Conservation (phyloP, 495 filamentous ascomycete species). For the Penicillium maclennaniae region DNA sequence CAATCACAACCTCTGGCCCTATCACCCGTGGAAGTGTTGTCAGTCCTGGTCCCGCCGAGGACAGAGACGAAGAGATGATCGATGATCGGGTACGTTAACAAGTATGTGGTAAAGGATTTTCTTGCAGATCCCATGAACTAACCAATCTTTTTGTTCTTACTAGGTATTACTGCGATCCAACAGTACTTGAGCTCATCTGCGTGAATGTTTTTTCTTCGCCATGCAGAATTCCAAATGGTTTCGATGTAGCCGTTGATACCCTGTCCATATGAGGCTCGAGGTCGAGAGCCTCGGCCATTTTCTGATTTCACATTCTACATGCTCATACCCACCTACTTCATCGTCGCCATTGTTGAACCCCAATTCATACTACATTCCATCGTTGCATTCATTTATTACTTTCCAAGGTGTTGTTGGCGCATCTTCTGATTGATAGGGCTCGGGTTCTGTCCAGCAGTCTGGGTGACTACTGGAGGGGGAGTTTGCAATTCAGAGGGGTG, state of each 20-base stretch:
- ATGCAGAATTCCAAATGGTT: constrained; percentile 21
- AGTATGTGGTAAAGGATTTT: constrained; percentile 11
- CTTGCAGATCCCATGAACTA: constrained; percentile 17
- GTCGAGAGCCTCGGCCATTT: constrained; percentile 7
- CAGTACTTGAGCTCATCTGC: constrained; percentile 30
- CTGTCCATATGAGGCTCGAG: constrained; percentile 30
- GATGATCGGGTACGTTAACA: constrained; percentile 63
- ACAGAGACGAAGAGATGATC: constrained; percentile 62
- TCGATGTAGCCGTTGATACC: constrained; percentile 26
- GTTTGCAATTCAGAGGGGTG: constrained; percentile 23
- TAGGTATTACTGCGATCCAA: constrained; percentile 41
- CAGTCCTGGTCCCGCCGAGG: constrained; percentile 63
- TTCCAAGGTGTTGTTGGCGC: constrained; percentile 26
- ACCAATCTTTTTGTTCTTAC: constrained; percentile 1
- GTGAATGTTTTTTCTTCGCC: constrained; percentile 16
- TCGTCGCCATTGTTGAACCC: background rate
- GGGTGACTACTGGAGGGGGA: constrained; percentile 20
- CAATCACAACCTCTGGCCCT: constrained; percentile 61
- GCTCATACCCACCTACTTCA: constrained; percentile 20
- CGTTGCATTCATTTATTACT: constrained; percentile 23
- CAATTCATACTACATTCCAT: constrained; percentile 2
- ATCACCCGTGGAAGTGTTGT: constrained; percentile 49
- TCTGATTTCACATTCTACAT: constrained; percentile 10
- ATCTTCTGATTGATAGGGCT: constrained; percentile 14
- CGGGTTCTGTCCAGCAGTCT: constrained; percentile 23